These are phyloP conservation scores for Aphanomyces astaci DNA, from an alignment of 352 stramenopile genomes.

Conservation along the genomic window DNA sequence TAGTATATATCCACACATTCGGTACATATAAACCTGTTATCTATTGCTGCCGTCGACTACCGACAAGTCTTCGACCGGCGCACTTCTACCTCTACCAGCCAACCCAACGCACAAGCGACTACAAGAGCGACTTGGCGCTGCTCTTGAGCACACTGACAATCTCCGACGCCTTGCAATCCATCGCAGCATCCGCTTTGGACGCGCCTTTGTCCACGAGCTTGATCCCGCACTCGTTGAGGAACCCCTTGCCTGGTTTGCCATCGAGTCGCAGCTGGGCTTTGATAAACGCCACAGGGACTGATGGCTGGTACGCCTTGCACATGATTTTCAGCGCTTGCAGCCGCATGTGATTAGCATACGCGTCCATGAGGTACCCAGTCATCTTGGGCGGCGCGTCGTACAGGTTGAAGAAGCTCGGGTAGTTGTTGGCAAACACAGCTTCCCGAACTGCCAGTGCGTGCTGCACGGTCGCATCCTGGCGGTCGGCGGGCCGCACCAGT, in stretches of 20 bases:
- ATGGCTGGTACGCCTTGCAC: slow-evolving; percentile 79
- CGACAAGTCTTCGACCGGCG: too few species aligned
- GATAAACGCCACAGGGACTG: slow-evolving; percentile 65
- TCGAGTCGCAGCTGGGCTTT: slow-evolving; percentile 62
- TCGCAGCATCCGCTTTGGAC: slow-evolving; percentile 24
- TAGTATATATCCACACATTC: too few species aligned
- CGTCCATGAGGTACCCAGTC: slow-evolving; percentile 85
- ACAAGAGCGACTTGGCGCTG: slow-evolving; percentile 22
- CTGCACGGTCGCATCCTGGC: slow-evolving; percentile 41
- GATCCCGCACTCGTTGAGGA: slow-evolving; percentile 68
- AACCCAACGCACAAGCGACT: background rate
- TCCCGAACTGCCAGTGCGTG: slow-evolving; percentile 75
- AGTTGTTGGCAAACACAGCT: slow-evolving; percentile 78
- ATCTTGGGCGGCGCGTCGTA: slow-evolving; percentile 83
- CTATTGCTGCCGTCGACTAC: too few species aligned
- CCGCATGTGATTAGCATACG: slow-evolving; percentile 74
- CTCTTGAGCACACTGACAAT: slow-evolving; percentile 72
- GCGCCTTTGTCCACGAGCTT: slow-evolving; percentile 56
- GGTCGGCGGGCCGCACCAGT: slow-evolving; percentile 44
- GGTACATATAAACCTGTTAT: too few species aligned
- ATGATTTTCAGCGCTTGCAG: slow-evolving; percentile 74
- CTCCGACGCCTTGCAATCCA: slow-evolving; percentile 76
- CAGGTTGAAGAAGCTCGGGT: slow-evolving; percentile 84
- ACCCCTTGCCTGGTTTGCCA: slow-evolving; percentile 57
- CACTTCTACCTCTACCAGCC: too few species aligned